Base-by-base conservation (phyloP, 495 filamentous ascomycete genomes). In the Aspergillus affinis region DNA sequence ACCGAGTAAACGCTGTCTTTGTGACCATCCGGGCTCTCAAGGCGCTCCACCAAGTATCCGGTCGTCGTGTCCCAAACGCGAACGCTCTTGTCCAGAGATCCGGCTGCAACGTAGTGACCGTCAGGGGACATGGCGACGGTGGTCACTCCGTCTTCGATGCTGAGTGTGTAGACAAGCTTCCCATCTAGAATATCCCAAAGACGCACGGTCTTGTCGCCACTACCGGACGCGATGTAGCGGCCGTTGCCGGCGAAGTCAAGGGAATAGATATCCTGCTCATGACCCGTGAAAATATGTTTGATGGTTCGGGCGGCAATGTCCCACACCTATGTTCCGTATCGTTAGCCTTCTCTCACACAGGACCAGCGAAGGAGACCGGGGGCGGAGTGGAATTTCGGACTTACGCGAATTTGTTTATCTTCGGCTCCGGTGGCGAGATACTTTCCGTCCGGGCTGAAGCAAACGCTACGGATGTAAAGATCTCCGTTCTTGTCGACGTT, bases 221-320 rank as follows among this genome's bases (percentile, higher is more conserved):
- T 91, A 26, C 91, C 91, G 30, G 91, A 96, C 13, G 91, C 91
- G 64, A 96, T 95, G 59, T 89, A 90, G 48, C 89, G 88, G 9
- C 91, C 91, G 63, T 94, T 92, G 26, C 90, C 84, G 21, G 91
- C 88, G 65, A 94, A 96, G 65, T 96, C 91, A 10, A 96, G 80
- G n/a, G 90, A 93, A 71, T 96, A 95, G 61, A 96, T 96, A 60
- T 95, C 91, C 70, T 96, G 91, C 72, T 96, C 91, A 71, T 96
- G 91, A 20, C 91, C 91, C 30, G 81, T 74, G 74, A 96, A 94
- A 4, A 89, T 91, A 61, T 91, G 86, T 59, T 88, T 88, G 69
- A 96, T 96, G 8, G 82, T 85, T 53, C 88, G 82, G 26, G 75
- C 78, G 51, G 79, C 79, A 63, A 96, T 95, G 73, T 96, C 91